Evolutionary conservation across 73 alveolate genomes (phyloP).

Genomic region (Paramecium biaurelia): DNA sequence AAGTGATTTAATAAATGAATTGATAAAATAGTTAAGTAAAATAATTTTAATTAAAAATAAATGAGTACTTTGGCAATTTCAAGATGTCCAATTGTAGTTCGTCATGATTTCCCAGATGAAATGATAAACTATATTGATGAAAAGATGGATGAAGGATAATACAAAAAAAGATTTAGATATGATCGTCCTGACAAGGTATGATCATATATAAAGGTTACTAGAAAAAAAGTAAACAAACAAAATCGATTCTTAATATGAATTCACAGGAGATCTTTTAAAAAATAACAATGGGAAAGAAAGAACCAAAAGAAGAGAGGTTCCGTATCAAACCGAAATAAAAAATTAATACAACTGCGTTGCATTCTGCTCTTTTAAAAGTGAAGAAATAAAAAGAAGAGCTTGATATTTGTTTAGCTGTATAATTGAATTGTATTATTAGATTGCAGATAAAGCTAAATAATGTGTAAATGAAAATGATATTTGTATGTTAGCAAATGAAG

Average conservation of each 20-base stretch:
- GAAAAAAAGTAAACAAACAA: not conserved
- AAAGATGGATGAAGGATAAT: constrained; percentile 52
- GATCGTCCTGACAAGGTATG: constrained; percentile 46
- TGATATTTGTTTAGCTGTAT: not conserved
- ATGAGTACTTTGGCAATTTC: constrained; percentile 38
- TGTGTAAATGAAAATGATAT: constrained; percentile 36
- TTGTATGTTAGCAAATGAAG: constrained; percentile 48
- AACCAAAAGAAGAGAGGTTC: constrained; percentile 24
- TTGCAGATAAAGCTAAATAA: constrained; percentile 46
- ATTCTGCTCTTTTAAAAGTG: constrained; percentile 3
- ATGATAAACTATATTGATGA: constrained; percentile 44
- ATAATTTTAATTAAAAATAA: not conserved
- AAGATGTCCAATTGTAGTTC: constrained; percentile 31
- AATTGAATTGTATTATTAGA: not conserved
- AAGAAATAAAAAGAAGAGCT: constrained; percentile 26
- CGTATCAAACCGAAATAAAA: constrained; percentile 38
- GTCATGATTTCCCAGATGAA: constrained; percentile 53
- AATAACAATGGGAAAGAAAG: not conserved
- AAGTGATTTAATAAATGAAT: not conserved
- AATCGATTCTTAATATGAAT: constrained; percentile 41
- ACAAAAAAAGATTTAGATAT: constrained; percentile 29
- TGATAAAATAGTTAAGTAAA: not conserved
- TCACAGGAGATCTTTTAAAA: constrained; percentile 41
- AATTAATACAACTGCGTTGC: constrained; percentile 37
- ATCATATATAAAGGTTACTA: not conserved